Conservation (phyloP, 1,139 yeast species). For the Williopsis jadinii region DNA sequence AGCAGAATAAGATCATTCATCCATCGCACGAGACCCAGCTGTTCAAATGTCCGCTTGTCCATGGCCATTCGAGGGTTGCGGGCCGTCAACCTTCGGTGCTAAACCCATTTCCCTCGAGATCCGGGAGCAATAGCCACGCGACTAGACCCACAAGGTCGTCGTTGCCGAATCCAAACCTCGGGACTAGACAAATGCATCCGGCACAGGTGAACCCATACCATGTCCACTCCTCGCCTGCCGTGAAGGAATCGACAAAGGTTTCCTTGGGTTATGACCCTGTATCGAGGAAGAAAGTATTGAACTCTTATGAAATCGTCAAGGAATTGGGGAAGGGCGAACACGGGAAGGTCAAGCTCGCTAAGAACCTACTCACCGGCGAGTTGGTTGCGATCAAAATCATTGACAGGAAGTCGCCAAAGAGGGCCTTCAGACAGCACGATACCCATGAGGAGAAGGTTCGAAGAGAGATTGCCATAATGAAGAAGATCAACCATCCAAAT, state of each 20-base stretch:
- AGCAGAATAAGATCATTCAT: conserved; percentile 31
- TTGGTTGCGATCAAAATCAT: conserved; percentile 91
- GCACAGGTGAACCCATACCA: conserved; percentile 18
- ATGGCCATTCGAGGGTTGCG: background rate
- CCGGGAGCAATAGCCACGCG: background rate
- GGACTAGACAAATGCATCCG: conserved; percentile 17
- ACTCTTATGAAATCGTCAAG: conserved; percentile 80
- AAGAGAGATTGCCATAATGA: conserved; percentile 93
- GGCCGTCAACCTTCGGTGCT: conserved; percentile 1
- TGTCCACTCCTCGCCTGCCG: conserved; percentile 31
- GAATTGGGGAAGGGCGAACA: conserved; percentile 97
- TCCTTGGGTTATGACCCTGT: conserved; percentile 85
- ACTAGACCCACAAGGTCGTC: background rate
- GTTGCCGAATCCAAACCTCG: background rate
- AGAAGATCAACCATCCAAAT: conserved; percentile 86
- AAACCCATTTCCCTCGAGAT: conserved; percentile 2
- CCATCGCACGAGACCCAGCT: conserved; percentile 32
- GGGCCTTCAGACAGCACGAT: conserved; percentile 24
- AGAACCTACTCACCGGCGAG: conserved; percentile 60
- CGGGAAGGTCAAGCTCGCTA: conserved; percentile 92
- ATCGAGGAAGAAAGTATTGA: conserved; percentile 73
- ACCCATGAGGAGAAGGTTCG: conserved; percentile 51
- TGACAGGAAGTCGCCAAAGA: conserved; percentile 50
- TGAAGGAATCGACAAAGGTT: conserved; percentile 80
- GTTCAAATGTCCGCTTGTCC: conserved; percentile 8